A percentile compares a stretch with the other conserved stretches of the same genome.
Evolutionary conservation across 2,329 filamentous ascomycete species (phyloP).

Genomic region (Microcyclospora tardicrescens): DNA sequence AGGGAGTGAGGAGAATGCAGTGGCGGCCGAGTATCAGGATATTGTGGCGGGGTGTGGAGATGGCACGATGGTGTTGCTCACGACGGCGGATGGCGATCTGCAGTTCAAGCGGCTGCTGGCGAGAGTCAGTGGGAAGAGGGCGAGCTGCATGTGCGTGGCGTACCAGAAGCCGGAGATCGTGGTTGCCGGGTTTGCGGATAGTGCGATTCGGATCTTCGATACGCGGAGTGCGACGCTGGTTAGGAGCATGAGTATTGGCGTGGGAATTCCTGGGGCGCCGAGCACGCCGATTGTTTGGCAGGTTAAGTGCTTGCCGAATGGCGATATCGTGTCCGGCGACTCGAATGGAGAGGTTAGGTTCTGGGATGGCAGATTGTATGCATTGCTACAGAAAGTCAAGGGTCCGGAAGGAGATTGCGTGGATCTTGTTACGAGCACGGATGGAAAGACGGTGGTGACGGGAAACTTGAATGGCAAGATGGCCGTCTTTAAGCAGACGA

Average conservation of each 20-base stretch:
- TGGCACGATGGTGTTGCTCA: constrained; percentile 75
- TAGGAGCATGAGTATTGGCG: constrained; percentile 73
- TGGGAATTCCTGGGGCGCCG: constrained; percentile 60
- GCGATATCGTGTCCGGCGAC: constrained; percentile 87
- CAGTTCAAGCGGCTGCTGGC: constrained; percentile 65
- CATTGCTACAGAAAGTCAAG: constrained; percentile 71
- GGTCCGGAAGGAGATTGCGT: constrained; percentile 83
- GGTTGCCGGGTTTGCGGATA: constrained; percentile 90
- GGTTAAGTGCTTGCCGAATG: constrained; percentile 73
- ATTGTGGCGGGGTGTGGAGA: constrained; percentile 84
- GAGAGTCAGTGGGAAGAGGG: constrained; percentile 67
- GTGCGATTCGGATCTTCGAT: constrained; percentile 84
- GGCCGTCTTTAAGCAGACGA: constrained; percentile 61
- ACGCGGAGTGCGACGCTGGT: constrained; percentile 63
- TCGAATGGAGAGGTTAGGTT: constrained; percentile 87
- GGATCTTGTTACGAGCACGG: constrained; percentile 67
- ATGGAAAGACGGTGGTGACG: constrained; percentile 73
- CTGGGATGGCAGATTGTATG: constrained; percentile 88
- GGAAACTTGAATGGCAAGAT: constrained; percentile 86
- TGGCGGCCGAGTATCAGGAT: constrained; percentile 33
- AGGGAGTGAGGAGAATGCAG: constrained; percentile 13
- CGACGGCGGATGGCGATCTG: constrained; percentile 72
- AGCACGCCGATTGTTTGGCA: constrained; percentile 89
- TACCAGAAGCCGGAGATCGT: constrained; percentile 76
- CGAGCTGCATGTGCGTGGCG: constrained; percentile 77